phyloP scores from a whole-genome alignment of 495 filamentous ascomycete genomes.

The Sporormia fimetaria region DNA sequence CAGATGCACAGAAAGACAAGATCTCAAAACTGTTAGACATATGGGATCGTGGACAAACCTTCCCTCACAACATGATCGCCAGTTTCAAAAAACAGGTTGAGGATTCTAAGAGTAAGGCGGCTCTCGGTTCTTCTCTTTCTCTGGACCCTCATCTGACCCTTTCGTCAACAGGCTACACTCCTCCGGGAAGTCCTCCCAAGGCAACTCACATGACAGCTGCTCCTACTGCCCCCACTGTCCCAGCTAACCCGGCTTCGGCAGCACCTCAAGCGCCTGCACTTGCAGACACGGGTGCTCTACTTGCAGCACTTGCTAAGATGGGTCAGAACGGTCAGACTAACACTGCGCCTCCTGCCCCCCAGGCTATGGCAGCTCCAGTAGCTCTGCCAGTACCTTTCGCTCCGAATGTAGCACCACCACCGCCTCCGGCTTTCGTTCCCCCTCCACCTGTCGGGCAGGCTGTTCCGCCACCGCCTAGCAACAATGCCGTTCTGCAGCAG shows the following conservation, averaged over 20 bases:
- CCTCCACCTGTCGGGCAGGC: constrained; percentile 4
- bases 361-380: background rate
- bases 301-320: constrained; percentile 27
- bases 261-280: constrained; percentile 7
- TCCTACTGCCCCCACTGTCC: background rate
- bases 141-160: background rate
- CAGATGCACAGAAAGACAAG: constrained; percentile 97
- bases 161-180: constrained; percentile 9
- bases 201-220: too few relatives aligned
- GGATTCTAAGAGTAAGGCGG: constrained; percentile 33
- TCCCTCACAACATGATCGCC: constrained; percentile 68
- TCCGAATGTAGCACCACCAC: constrained; percentile 13
- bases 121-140: background rate
- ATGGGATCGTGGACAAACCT: constrained; percentile 91
- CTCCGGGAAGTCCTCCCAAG: constrained; percentile 18
- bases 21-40: constrained; percentile 93
- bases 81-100: constrained; percentile 79
- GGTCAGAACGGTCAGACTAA: constrained; percentile 15
- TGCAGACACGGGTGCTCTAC: constrained; percentile 24
- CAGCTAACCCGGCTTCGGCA: constrained; percentile 1
- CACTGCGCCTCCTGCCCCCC: constrained; percentile 5
- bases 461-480: constrained; percentile 3
- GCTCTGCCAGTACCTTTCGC: constrained; percentile 5
- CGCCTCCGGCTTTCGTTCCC: constrained; percentile 11
- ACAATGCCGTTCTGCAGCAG: constrained; percentile 7